Evolutionary conservation across 2,329 filamentous ascomycete genomes (phyloP), one percentile per base, ranked within the genome.

Genomic region (Diaporthe amygdali): DNA sequence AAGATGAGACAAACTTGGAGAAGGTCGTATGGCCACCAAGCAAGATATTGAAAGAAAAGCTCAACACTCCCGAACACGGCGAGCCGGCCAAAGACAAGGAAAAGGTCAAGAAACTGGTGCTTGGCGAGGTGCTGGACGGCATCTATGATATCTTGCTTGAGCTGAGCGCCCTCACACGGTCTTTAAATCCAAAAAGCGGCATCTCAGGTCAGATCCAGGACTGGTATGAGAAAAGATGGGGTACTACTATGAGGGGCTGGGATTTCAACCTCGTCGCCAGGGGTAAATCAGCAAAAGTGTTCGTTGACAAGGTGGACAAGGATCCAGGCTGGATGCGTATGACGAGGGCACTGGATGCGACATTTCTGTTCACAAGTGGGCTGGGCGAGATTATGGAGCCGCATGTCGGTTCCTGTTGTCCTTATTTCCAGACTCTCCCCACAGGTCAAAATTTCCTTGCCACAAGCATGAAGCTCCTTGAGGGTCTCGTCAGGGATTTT

Each of bases 111-210:
- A 49, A 49, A 17, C 1, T 2, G 47, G 4, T 12, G 10, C 0
- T 55, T 15, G 32, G 52, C 12, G 9, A n/a, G 1, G 6, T 37
- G 0, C 4, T 37, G 10, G 12, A 39, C 12, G n/a, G 10, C 5
- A 39, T 56, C 0, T 56, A 39, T 39, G 32, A 32, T 10, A 2
- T 3, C 2, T 25, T 39, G n/a, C 17, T 56, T 6, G 1, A 39
- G 5, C 1, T 55, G 10, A 8, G 10, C 1, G 12, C 6, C 0
- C 2, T 22, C 4, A 9, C 52, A 17, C 12, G 3, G 14, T 2
- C 5, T 3, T 3, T 56, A 1, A 39, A 56, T 10, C 2, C 15
- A 10, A 10, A 5, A 6, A 6, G 12, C 12, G n/a, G 14, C 6
- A 12, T 56, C 54, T 39, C 54, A 2, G 15, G 14, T 14, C 12